Conservation (phyloP, 2,329 filamentous ascomycete genomes). For the Arachnomyces sp. region DNA sequence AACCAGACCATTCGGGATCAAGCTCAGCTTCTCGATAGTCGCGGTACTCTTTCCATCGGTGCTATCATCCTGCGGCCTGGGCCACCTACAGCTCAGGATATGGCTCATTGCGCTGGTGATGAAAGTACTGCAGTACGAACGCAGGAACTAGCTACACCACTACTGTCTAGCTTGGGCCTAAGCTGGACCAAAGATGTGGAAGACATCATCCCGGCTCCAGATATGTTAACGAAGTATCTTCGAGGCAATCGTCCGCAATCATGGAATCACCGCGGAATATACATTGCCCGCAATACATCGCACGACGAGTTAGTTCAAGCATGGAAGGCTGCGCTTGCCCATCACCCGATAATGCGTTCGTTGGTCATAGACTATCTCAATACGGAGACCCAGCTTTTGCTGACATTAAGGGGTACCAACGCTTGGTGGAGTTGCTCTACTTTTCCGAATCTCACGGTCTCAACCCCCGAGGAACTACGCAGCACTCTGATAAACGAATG, state of each 20-base stretch:
- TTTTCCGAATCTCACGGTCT: neutral
- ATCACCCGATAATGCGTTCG: neutral
- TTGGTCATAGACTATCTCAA: neutral
- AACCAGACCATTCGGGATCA: neutral
- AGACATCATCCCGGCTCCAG: conserved; percentile 3
- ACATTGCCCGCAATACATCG: neutral
- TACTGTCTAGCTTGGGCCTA: neutral
- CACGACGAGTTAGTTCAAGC: neutral
- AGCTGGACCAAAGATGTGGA: conserved; percentile 2
- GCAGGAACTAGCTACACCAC: neutral
- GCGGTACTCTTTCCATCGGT: neutral
- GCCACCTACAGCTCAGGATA: conserved; percentile 1
- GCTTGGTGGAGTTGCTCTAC: conserved; percentile 1
- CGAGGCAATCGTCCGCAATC: neutral
- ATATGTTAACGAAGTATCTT: neutral
- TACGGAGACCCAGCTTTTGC: neutral
- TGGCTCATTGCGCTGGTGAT: conserved; percentile 5
- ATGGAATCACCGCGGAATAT: neutral
- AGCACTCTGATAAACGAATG: neutral
- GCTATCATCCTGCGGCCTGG: neutral
- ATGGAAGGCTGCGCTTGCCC: conserved; percentile 2
- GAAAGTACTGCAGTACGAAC: neutral
- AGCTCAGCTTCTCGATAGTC: neutral
- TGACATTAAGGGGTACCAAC: neutral
- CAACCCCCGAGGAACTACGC: neutral